phyloP scores from a whole-genome alignment of 2,329 filamentous ascomycete genomes.

The Penicillium sp. region DNA sequence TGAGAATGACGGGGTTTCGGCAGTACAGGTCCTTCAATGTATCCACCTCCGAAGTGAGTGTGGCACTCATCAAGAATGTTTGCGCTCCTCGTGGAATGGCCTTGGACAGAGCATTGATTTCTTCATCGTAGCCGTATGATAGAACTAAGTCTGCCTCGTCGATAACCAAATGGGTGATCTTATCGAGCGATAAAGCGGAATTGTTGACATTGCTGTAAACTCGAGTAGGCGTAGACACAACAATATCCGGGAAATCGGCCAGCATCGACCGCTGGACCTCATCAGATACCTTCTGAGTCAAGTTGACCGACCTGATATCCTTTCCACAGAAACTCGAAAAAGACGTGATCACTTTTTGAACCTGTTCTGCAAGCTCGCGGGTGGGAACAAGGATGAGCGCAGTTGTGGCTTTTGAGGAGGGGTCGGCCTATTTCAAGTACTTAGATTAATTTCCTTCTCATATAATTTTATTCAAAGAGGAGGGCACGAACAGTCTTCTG shows the following conservation, averaged over 20 bases:
- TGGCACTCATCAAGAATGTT: constrained; percentile 91
- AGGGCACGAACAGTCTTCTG: constrained; percentile 61
- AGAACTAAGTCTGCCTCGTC: constrained; percentile 94
- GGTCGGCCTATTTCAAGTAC: constrained; percentile 30
- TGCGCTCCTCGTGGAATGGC: constrained; percentile 81
- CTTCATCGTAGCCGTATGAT: constrained; percentile 91
- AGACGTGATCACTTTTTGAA: constrained; percentile 72
- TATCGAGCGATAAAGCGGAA: constrained; percentile 67
- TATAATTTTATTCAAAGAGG: not conserved
- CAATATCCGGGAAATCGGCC: constrained; percentile 79
- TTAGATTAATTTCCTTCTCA: not conserved
- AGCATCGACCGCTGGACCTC: constrained; percentile 84
- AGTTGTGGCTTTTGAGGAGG: constrained; percentile 55
- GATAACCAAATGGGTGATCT: constrained; percentile 75
- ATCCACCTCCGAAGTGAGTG: constrained; percentile 82
- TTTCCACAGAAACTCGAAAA: constrained; percentile 83
- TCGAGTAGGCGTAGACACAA: constrained; percentile 86
- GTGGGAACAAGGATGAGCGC: constrained; percentile 92
- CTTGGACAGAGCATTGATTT: constrained; percentile 75
- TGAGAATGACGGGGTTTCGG: constrained; percentile 72
- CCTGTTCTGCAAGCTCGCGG: constrained; percentile 88
- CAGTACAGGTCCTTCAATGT: constrained; percentile 83
- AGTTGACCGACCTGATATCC: constrained; percentile 76
- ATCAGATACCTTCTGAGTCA: constrained; percentile 87
- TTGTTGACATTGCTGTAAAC: constrained; percentile 75